A percentile compares a stretch with the other conserved stretches of the same genome.
Evolutionary conservation across 2,329 filamentous ascomycete genomes (phyloP).

Genomic region (Parastagonospora avenae): DNA sequence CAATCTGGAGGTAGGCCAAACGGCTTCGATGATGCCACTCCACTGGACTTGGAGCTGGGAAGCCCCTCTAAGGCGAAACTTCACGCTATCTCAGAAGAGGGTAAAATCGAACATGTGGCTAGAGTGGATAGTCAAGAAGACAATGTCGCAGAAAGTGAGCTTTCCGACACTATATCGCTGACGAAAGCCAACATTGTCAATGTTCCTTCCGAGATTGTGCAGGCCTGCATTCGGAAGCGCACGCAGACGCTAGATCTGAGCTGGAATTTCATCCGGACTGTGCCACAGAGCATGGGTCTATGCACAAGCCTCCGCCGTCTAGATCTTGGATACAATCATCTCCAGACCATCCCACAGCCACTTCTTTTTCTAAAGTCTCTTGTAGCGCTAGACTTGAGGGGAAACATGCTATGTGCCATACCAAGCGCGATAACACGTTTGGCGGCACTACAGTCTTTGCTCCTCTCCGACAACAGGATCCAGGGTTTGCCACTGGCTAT

Average conservation of each 20-base stretch:
- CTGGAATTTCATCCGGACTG: neutral
- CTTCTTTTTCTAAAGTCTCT: neutral
- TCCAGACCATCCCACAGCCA: conserved; percentile 2
- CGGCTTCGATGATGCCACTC: too few species aligned
- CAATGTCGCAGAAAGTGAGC: too few species aligned
- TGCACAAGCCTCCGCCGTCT: neutral
- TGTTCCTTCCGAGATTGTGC: too few species aligned
- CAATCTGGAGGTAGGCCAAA: too few species aligned
- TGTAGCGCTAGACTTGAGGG: conserved; percentile 1
- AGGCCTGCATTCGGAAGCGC: neutral
- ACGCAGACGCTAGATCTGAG: neutral
- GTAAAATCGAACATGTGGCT: too few species aligned
- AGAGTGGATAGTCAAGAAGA: too few species aligned
- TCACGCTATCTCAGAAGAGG: too few species aligned
- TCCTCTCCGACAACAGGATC: neutral
- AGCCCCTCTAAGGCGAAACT: too few species aligned
- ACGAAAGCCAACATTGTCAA: too few species aligned
- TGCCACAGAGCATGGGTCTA: neutral
- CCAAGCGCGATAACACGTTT: neutral
- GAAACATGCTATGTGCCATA: conserved; percentile 1
- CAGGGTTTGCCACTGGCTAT: neutral
- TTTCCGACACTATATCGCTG: too few species aligned
- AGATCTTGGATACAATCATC: conserved; percentile 1
- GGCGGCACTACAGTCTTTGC: neutral
- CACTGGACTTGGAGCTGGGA: too few species aligned